Conservation (phyloP, 75 land plant genomes). For the Pinus taeda region DNA sequence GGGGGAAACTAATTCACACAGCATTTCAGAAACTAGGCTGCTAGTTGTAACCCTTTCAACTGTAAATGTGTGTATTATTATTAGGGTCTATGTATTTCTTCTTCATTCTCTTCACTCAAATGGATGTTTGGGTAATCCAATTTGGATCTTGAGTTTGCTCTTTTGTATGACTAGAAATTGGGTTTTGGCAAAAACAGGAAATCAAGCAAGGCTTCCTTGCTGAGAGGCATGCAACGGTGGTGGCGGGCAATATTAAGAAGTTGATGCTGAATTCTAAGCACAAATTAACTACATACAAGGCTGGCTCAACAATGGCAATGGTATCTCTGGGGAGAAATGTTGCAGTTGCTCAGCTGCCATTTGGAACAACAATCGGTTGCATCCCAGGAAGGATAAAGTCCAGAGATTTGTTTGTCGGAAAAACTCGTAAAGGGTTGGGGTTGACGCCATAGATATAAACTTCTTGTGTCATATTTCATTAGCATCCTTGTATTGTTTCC, state of each 20-base stretch:
- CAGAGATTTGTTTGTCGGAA: slow-evolving; percentile 37
- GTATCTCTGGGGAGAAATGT: slow-evolving; percentile 30
- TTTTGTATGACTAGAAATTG: background rate
- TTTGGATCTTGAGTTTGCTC: background rate
- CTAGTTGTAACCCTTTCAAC: too few species aligned
- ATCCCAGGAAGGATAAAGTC: slow-evolving; percentile 30
- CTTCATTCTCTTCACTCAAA: background rate
- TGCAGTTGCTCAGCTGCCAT: slow-evolving; percentile 44
- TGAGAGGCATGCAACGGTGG: slow-evolving; percentile 27
- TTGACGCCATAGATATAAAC: background rate
- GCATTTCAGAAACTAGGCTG: too few species aligned
- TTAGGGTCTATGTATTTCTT: background rate
- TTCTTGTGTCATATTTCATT: background rate
- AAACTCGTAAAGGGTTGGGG: slow-evolving; percentile 26
- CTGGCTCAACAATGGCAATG: slow-evolving; percentile 25
- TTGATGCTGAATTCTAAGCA: background rate
- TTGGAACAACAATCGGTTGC: slow-evolving; percentile 28
- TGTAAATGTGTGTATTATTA: background rate
- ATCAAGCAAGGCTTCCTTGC: slow-evolving; percentile 44
- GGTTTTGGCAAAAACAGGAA: slow-evolving; percentile 23
- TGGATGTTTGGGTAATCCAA: background rate
- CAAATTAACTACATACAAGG: slow-evolving; percentile 21
- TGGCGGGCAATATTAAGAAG: slow-evolving; percentile 19
- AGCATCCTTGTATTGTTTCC: too few species aligned
- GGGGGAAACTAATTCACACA: too few species aligned